Conservation (phyloP, 306 rosid genomes). For the Rosa chinensis region DNA sequence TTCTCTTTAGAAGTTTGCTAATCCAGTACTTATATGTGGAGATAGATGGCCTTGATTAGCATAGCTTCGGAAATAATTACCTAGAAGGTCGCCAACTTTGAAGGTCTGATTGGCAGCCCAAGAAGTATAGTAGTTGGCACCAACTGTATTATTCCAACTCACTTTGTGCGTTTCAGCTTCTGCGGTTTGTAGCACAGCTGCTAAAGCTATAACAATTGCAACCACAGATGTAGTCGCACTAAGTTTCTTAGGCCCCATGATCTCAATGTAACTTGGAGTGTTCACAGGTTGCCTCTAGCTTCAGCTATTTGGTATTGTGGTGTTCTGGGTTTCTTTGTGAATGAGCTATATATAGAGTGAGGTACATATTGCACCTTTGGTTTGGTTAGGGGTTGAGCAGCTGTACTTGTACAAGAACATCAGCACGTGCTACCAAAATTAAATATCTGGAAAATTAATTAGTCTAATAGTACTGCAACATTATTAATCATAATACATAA, state of each 20-base stretch:
- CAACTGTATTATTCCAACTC: slow-evolving; percentile 7
- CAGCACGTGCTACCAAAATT: slow-evolving; percentile 5
- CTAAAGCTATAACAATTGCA: background rate
- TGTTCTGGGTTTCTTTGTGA: background rate
- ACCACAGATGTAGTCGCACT: background rate
- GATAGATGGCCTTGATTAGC: background rate
- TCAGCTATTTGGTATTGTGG: background rate
- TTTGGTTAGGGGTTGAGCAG: background rate
- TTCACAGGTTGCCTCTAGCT: slow-evolving; percentile 18
- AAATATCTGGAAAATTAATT: background rate
- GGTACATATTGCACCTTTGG: background rate
- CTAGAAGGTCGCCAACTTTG: slow-evolving; percentile 20
- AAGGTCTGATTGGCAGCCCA: slow-evolving; percentile 19
- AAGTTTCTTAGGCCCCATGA: background rate
- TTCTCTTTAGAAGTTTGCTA: background rate
- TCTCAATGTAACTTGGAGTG: background rate
- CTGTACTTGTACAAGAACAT: background rate
- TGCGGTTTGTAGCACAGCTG: slow-evolving; percentile 4
- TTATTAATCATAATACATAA: background rate
- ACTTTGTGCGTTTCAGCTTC: slow-evolving; percentile 11
- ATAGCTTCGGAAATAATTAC: slow-evolving; percentile 5
- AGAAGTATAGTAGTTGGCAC: slow-evolving; percentile 6
- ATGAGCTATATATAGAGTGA: background rate
- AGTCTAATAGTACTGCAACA: background rate
- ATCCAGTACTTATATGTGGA: background rate